Conservation (phyloP, 1,284 basidiomycete genomes). For the Meripilus lineatus region DNA sequence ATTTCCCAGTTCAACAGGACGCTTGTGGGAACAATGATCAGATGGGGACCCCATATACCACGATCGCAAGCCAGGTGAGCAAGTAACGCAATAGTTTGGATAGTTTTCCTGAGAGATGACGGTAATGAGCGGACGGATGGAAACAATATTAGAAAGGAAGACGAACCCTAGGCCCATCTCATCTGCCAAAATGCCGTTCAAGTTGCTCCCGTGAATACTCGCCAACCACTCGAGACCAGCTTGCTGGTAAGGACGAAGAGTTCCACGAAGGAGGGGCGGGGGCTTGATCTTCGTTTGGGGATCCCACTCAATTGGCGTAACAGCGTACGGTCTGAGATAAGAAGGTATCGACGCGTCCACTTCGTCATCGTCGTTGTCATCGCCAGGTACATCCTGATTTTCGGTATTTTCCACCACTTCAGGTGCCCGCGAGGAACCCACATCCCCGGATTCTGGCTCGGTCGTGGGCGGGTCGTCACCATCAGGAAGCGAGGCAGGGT, state of each 20-base stretch:
- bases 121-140: conserved; percentile 8
- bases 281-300: conserved; percentile 55
- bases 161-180: conserved; percentile 89
- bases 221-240: conserved; percentile 95
- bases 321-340: conserved; percentile 62
- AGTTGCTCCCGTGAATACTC: conserved; percentile 78
- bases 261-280: conserved; percentile 83
- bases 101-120: conserved; percentile 73
- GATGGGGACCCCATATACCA: conserved; percentile 96
- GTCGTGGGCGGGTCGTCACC: too few species aligned
- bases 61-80: conserved; percentile 93
- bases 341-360: conserved; percentile 41
- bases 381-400: conserved; percentile 12
- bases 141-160: conserved; percentile 1
- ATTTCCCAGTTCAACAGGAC: conserved; percentile 98
- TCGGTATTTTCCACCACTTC: conserved; percentile 15
- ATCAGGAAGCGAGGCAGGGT: too few species aligned
- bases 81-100: conserved; percentile 91
- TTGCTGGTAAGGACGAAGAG: conserved; percentile 91
- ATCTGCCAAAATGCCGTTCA: conserved; percentile 93
- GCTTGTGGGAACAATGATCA: conserved; percentile 93
- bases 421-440: too few species aligned
- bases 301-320: conserved; percentile 64
- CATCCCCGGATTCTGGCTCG: too few species aligned
- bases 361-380: conserved; percentile 22